Evolutionary conservation across 2,329 filamentous ascomycete species (phyloP).

Genomic region (Calonectria henricotiae): DNA sequence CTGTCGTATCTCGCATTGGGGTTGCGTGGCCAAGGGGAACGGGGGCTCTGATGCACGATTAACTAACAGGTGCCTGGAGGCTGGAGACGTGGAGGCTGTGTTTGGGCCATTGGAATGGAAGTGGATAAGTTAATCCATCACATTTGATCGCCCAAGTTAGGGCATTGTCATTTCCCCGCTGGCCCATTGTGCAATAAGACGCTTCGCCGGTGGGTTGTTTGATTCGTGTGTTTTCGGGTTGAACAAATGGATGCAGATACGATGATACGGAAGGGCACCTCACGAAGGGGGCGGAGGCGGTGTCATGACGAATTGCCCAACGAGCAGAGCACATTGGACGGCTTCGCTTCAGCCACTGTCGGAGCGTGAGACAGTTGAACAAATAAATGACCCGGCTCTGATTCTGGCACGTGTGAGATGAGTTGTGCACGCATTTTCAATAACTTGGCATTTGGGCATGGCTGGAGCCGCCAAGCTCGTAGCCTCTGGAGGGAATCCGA

Average conservation of each 20-base stretch:
- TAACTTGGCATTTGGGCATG: constrained; percentile 12
- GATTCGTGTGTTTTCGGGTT: neutral
- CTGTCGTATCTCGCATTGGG: constrained; percentile 17
- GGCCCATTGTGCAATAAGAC: neutral
- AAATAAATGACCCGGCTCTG: neutral
- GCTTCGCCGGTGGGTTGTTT: neutral
- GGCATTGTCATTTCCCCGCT: neutral
- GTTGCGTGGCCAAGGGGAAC: neutral
- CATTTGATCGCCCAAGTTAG: neutral
- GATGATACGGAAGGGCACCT: neutral
- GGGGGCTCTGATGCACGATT: neutral
- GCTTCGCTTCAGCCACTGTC: constrained; percentile 4
- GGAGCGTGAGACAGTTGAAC: neutral
- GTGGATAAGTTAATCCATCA: neutral
- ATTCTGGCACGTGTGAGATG: constrained; percentile 2
- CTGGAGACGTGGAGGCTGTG: constrained; percentile 2
- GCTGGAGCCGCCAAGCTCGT: neutral
- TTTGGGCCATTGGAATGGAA: neutral
- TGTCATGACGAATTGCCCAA: neutral
- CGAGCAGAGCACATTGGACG: no score
- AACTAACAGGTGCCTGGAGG: neutral
- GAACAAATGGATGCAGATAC: constrained; percentile 2
- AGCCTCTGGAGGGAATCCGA: constrained; percentile 1
- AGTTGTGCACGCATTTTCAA: neutral
- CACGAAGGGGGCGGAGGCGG: neutral